These are phyloP conservation scores for Ambrosia trifida DNA, from an alignment of 129 eudicot genomes.

Conservation along the genomic window DNA sequence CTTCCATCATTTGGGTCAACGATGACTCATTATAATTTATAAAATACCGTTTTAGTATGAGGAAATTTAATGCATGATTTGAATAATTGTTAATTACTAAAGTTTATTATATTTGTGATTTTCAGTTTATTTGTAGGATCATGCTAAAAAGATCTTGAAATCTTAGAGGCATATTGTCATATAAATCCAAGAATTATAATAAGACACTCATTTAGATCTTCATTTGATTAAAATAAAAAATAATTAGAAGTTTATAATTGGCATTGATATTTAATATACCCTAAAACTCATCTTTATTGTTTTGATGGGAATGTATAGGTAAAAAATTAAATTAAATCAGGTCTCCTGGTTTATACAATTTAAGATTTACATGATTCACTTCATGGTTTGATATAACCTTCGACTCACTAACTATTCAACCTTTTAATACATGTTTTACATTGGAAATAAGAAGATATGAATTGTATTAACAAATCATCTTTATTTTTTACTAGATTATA, in stretches of 20 bases:
- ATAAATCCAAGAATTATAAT: background rate
- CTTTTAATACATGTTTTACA: no score
- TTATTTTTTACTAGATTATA: no score
- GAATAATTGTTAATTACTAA: background rate
- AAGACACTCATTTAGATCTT: background rate
- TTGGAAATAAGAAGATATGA: no score
- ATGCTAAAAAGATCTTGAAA: background rate
- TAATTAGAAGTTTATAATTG: background rate
- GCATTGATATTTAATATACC: background rate
- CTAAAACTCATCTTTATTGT: background rate
- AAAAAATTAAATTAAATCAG: no score
- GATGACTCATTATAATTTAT: slow-evolving; percentile 1
- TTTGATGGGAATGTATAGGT: background rate
- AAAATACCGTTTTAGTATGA: background rate
- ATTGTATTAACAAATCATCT: no score
- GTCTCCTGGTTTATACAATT: no score
- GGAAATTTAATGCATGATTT: background rate
- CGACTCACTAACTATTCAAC: no score
- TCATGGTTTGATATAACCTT: no score
- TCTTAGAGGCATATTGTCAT: background rate
- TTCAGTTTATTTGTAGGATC: background rate
- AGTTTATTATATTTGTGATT: background rate
- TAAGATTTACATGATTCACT: no score
- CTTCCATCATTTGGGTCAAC: slow-evolving; percentile 31
- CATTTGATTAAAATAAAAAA: background rate